Base-by-base conservation (phyloP, 2,329 filamentous ascomycete genomes). In the Verticillium nonalfalfae region DNA sequence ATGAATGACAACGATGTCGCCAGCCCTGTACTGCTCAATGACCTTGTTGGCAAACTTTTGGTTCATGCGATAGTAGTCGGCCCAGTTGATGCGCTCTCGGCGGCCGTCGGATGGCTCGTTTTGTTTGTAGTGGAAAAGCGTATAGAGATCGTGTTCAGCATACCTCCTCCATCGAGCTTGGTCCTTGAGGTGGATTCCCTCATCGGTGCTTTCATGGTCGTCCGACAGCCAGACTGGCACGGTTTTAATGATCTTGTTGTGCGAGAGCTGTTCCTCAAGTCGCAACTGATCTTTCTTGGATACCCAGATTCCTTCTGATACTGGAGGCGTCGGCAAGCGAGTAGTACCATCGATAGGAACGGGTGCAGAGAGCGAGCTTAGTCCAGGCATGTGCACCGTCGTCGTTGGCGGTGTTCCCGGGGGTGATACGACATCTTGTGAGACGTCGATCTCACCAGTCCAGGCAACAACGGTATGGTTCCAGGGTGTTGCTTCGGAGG, bases 81-180 rank as follows among this genome's bases (percentile, higher is more conserved):
- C 87, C 93, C 94, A 98, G 68, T 93, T 88, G 52, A 90, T 82
- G 59, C 91, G 87, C 72, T 95, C 91, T 18, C 87, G 86, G 67
- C 90, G 87, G 39, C 93, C 93, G 73, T 97, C 91, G 13, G 88
- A 91, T 1, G 94, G 92, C 73, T 93, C 91, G 71, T 96, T 91
- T 71, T 95, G 91, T 77, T 96, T 96, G 81, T 98, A 98, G 76
- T 98, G 94, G 73, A 97, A 93, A 10, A 97, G 83, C 1, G 91
- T 93, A 77, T 96, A 97, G 34, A 98, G 81, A 69, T 97, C 91
- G 71, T 93, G 88, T 77, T 97, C 93, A 15, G 93, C 92, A 74
- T 95, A 98, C 50, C 90, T 85, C 65, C 93, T 85, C 94, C 95
- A 98, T 66, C 93, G 83, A 36, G 82, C 81, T 77, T 97, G 93